Conservation (phyloP, 768 basidiomycete genomes). For the Astraeus odoratus region DNA sequence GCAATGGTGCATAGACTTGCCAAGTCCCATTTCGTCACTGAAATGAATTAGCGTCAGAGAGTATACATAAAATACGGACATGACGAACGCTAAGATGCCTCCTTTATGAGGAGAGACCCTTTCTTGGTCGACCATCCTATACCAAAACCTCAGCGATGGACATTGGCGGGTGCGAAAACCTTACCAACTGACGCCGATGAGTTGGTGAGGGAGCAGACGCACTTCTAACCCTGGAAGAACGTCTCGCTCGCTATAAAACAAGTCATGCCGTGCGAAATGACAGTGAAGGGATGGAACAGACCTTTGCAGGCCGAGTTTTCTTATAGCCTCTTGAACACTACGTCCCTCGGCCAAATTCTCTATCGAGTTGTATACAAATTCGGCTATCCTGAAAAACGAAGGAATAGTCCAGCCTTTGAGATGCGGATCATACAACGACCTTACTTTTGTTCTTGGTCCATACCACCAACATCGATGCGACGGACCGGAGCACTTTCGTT, state of each 20-base stretch:
- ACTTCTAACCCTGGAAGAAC: slow-evolving; percentile 65
- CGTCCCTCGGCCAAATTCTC: slow-evolving; percentile 50
- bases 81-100: slow-evolving; percentile 54
- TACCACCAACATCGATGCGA: slow-evolving; percentile 49
- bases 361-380: slow-evolving; percentile 55
- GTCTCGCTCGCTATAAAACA: slow-evolving; percentile 39
- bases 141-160: neutral
- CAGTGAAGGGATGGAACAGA: slow-evolving; percentile 20
- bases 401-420: neutral
- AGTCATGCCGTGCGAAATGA: neutral
- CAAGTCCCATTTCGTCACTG: slow-evolving; percentile 69
- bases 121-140: slow-evolving; percentile 68
- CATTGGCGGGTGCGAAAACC: slow-evolving; percentile 1
- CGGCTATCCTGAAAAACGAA: slow-evolving; percentile 40
- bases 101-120: slow-evolving; percentile 39
- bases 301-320: slow-evolving; percentile 45
- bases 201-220: slow-evolving; percentile 64
- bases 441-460: slow-evolving; percentile 48
- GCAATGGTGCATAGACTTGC: slow-evolving; percentile 12
- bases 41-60: slow-evolving; percentile 5
- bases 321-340: slow-evolving; percentile 45
- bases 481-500: slow-evolving; percentile 43
- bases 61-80: neutral
- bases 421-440: no score
- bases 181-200: slow-evolving; percentile 70